Evolutionary conservation across 768 basidiomycete species (phyloP), one percentile per base, ranked within the genome.

Genomic region (Rossbeevera mucosa): DNA sequence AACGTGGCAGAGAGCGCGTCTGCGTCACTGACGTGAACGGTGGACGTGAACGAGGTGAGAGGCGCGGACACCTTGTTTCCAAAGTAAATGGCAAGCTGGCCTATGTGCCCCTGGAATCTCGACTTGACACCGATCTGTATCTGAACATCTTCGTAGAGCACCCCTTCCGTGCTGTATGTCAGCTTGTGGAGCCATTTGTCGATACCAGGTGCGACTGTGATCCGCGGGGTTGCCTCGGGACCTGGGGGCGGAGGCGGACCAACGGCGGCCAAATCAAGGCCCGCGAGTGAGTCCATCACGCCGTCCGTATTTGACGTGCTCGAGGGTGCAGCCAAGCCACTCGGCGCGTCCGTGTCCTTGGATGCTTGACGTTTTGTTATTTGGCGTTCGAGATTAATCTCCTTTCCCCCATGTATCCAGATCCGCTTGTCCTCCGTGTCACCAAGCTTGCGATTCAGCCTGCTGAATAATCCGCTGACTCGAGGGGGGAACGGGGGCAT

Each of bases 401-500:
- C 91, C 70, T 90, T 94, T n/a, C 92, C 92, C 5, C 94, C 94
- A 58, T 94, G 89, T 50, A 94, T 74, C 95, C 95, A 97, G 0
- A 88, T 94, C 50, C 94, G 79, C 71, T 94, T 95, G 69, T 97
- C 94, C 55, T 91, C 91, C n/a, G 90, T 90, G 59, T 93, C 91
- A 5, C 85, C 87, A 30, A 91, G 87, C 65, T 94, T 95, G 64
- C 83, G 86, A 67, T 95, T 89, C 36, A 99, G 73, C 45, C 93
- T 80, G 44, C 82, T 89, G 46, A 96, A 76, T 7, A 99, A 76
- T 2, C 94, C 88, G 53, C 93, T 95, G 59, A 92, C 90, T 44
- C 96, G 83, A 48, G 95, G 89, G 4, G 95, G 94, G 78, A 96
- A 99, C 4, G 95, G 94, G 1, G 96, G 96, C 86, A 99, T 98